These are phyloP conservation scores for Gossypium bickii DNA, from an alignment of 345 rosid species.

Conservation along the genomic window DNA sequence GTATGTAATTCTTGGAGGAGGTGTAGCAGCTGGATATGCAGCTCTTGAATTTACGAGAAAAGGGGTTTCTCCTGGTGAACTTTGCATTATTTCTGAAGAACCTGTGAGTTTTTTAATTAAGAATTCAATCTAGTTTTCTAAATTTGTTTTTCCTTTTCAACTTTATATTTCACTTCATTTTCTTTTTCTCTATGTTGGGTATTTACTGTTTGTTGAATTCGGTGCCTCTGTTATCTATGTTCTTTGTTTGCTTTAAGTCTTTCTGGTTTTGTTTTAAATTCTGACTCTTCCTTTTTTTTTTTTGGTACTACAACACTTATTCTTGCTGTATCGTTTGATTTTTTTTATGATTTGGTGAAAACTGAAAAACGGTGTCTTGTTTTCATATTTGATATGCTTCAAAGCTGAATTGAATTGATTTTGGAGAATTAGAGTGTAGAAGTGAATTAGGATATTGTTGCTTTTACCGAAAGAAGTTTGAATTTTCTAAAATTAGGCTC, in stretches of 20 bases:
- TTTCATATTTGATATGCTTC: background rate
- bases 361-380: background rate
- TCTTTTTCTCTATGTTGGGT: slow-evolving; percentile 9
- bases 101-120: slow-evolving; percentile 42
- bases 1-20: slow-evolving; percentile 94
- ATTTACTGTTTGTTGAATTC: background rate
- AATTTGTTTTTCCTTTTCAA: background rate
- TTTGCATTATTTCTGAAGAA: slow-evolving; percentile 92
- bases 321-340: background rate
- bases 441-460: background rate
- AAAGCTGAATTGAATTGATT: slow-evolving; percentile 6
- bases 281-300: background rate
- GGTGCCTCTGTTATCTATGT: background rate
- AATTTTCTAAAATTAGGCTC: background rate
- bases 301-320: background rate
- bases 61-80: slow-evolving; percentile 85
- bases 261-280: slow-evolving; percentile 15
- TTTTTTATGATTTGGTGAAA: slow-evolving; percentile 1
- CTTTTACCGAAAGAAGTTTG: background rate
- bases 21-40: slow-evolving; percentile 96
- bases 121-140: background rate
- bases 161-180: background rate
- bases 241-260: slow-evolving; percentile 1
- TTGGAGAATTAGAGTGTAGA: background rate
- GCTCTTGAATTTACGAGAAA: slow-evolving; percentile 80